Evolutionary conservation across 768 basidiomycete genomes (phyloP).

Genomic region (Saitozyma sp.): DNA sequence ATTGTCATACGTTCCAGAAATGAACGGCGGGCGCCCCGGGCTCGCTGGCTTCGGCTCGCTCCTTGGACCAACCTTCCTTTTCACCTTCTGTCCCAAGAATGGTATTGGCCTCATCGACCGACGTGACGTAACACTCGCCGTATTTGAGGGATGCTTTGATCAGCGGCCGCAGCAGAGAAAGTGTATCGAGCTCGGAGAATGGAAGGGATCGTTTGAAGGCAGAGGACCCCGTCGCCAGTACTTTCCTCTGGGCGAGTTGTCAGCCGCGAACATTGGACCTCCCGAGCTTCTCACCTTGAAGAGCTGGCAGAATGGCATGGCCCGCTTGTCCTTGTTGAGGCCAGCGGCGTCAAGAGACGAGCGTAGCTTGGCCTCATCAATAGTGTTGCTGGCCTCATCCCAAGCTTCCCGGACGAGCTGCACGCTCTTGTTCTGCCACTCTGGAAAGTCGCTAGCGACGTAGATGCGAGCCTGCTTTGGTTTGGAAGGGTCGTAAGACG

Average conservation of each 20-base stretch:
- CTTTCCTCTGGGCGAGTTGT: constrained; percentile 30
- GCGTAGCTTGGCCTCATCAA: constrained; percentile 81
- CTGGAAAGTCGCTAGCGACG: constrained; percentile 85
- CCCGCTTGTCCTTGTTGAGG: constrained; percentile 90
- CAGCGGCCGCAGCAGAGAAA: constrained; percentile 73
- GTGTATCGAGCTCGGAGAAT: constrained; percentile 76
- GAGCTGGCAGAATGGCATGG: constrained; percentile 89
- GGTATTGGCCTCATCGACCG: constrained; percentile 70
- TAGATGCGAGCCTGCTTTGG: constrained; percentile 85
- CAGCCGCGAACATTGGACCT: constrained; percentile 1
- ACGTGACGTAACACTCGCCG: constrained; percentile 58
- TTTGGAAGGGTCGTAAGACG: constrained; percentile 71
- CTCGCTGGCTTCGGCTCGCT: constrained; percentile 79
- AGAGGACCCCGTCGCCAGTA: constrained; percentile 61
- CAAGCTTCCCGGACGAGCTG: constrained; percentile 71
- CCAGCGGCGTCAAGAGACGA: constrained; percentile 67
- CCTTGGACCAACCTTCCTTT: constrained; percentile 64
- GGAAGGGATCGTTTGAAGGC: constrained; percentile 80
- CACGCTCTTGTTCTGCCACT: constrained; percentile 87
- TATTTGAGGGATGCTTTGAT: constrained; percentile 62
- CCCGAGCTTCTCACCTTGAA: constrained; percentile 69
- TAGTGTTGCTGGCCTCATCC: constrained; percentile 55
- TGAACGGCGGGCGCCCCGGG: constrained; percentile 84
- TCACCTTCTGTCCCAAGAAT: constrained; percentile 60
- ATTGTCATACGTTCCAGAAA: constrained; percentile 64